Evolutionary conservation across 257 asterid species (phyloP), one percentile per base, ranked within the genome.

Genomic region (Solanum lignicaule): DNA sequence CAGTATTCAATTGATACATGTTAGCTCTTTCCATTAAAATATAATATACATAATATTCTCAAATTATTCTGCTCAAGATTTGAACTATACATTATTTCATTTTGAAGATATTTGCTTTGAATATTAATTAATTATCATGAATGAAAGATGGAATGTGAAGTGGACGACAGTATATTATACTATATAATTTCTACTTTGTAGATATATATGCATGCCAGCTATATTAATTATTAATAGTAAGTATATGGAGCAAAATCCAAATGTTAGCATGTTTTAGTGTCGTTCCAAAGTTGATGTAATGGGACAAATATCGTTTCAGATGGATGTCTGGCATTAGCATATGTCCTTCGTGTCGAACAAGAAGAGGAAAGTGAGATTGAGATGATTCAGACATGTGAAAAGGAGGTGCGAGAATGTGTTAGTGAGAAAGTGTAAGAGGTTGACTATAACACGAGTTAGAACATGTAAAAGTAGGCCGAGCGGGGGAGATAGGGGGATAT

Each of bases 311-410:
- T 62, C 29, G 29, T 9, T 23, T 25, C 13, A 48, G 1, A 62
- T 62, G 31, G 4, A 62, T 10, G 6, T 48, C 60, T n/a, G 71
- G 1, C 2, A 41, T 11, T 58, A 11, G 11, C 16, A 46, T 43
- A 43, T 46, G 2, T 46, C 16, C 4, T 46, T 4, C 2, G 16
- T 1, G 2, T 16, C 6, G 52, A 43, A 4, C 6, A 0, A 43
- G 3, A 43, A 12, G 1, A 11, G 5, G 0, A 12, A 43, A 43
- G 0, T 1, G 0, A 43, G 2, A 43, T 13, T 43, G 0, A 43
- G 5, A 43, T 43, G 6, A 4, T 43, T 43, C 2, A 43, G 5
- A 41, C 1, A 41, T 41, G 5, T 36, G 9, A 36, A 36, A 36
- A 36, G 38, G 0, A 41, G 5, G 5, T 41, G 5, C 15, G 52